Evolutionary conservation across 306 rosid genomes (phyloP).

Genomic region (Cotoneaster glaucophyllus): DNA sequence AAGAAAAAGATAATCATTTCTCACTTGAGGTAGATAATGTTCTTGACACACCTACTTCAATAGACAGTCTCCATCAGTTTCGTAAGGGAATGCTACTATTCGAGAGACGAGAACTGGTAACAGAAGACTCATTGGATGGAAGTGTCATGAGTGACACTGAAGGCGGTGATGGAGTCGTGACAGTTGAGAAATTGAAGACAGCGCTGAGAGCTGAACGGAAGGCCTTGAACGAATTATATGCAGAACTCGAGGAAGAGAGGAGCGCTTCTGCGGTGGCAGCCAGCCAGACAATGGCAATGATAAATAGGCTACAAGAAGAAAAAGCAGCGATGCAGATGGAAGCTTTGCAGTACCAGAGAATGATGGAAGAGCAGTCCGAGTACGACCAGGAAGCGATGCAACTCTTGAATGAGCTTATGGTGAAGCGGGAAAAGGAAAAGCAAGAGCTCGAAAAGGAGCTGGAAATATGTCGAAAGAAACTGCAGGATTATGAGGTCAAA

Average conservation of each 20-base stretch:
- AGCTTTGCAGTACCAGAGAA: constrained; percentile 93
- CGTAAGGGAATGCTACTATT: constrained; percentile 55
- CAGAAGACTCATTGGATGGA: constrained; percentile 82
- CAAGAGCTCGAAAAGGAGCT: constrained; percentile 78
- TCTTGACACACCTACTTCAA: constrained; percentile 76
- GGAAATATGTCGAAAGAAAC: constrained; percentile 58
- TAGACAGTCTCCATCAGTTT: constrained; percentile 53
- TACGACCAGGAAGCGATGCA: constrained; percentile 93
- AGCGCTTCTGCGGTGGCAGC: constrained; percentile 93
- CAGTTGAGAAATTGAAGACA: constrained; percentile 56
- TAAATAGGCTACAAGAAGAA: constrained; percentile 96
- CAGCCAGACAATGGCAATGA: constrained; percentile 97
- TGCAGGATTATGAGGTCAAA: constrained; percentile 67
- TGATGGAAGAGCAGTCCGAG: constrained; percentile 99
- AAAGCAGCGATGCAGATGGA: constrained; percentile 99
- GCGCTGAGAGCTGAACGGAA: constrained; percentile 64
- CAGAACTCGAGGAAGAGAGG: constrained; percentile 96
- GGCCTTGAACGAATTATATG: constrained; percentile 60
- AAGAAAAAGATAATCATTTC: constrained; percentile 25
- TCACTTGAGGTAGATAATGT: constrained; percentile 56
- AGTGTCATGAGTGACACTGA: constrained; percentile 66
- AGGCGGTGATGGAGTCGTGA: constrained; percentile 40
- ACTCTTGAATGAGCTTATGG: constrained; percentile 80
- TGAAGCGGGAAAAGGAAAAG: constrained; percentile 87
- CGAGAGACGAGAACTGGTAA: constrained; percentile 70